Evolutionary conservation across 352 stramenopile species (phyloP).

Genomic region (Globisporangium iwayamae): DNA sequence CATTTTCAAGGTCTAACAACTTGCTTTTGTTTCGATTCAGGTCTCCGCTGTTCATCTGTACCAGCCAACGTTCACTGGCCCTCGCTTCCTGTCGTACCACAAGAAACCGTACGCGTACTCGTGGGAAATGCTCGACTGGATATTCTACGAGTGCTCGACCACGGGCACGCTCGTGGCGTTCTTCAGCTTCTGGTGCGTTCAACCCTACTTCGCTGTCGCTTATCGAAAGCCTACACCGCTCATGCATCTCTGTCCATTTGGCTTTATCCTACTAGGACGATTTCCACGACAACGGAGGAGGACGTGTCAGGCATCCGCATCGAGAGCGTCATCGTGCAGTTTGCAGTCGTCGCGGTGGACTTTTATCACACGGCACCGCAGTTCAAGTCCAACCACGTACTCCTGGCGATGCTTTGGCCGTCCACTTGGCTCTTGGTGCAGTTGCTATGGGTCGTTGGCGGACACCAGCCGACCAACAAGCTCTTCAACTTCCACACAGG

Average conservation of each 20-base stretch:
- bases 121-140: slow-evolving; percentile 66
- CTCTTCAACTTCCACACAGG: slow-evolving; percentile 57
- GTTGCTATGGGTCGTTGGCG: slow-evolving; percentile 49
- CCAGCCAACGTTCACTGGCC: slow-evolving; percentile 49
- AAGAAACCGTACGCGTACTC: slow-evolving; percentile 46
- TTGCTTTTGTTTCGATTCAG: slow-evolving; percentile 12
- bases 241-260: background rate
- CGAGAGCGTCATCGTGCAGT: slow-evolving; percentile 36
- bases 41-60: slow-evolving; percentile 53
- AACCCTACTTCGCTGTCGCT: background rate
- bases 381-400: slow-evolving; percentile 61
- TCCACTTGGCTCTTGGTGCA: slow-evolving; percentile 52
- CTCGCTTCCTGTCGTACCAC: slow-evolving; percentile 53
- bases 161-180: slow-evolving; percentile 42
- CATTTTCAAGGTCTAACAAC: background rate
- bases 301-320: slow-evolving; percentile 26
- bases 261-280: slow-evolving; percentile 19
- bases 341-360: slow-evolving; percentile 43
- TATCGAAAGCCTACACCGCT: too few species aligned
- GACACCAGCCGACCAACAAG: slow-evolving; percentile 52
- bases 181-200: slow-evolving; percentile 49
- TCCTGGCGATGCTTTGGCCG: slow-evolving; percentile 54
- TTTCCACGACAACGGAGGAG: slow-evolving; percentile 36
- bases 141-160: slow-evolving; percentile 58
- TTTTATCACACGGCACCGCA: slow-evolving; percentile 61